phyloP scores from a whole-genome alignment of 257 asterid species.

The Pogostemon cablin region DNA sequence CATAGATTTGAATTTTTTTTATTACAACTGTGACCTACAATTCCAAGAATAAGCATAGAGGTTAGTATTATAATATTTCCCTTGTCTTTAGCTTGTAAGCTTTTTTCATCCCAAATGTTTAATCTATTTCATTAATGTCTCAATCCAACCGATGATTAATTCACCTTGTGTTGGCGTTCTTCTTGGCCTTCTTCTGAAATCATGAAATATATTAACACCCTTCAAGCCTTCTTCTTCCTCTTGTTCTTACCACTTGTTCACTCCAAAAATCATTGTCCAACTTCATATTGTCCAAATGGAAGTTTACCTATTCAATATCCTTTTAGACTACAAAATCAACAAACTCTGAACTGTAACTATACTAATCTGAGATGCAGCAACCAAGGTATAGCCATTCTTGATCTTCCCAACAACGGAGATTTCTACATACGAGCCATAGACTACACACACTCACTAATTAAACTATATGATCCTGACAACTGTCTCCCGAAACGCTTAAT shows the following conservation, averaged over 20 bases:
- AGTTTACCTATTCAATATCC: conserved; percentile 35
- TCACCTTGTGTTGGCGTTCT: neutral
- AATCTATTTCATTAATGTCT: neutral
- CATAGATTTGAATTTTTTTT: neutral
- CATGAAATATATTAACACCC: neutral
- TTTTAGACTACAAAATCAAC: conserved; percentile 31
- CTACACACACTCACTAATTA: conserved; percentile 12
- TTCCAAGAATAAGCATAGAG: conserved; percentile 19
- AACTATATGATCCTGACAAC: conserved; percentile 37
- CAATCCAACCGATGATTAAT: conserved; percentile 14
- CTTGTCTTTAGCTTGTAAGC: neutral
- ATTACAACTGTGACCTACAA: conserved; percentile 17
- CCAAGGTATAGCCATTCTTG: conserved; percentile 28
- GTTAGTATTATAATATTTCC: neutral
- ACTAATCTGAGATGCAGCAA: conserved; percentile 36
- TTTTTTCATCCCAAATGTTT: conserved; percentile 10
- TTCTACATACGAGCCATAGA: conserved; percentile 30
- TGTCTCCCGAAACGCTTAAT: conserved; percentile 37
- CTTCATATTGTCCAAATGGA: conserved; percentile 32
- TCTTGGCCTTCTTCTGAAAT: neutral
- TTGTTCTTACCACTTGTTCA: conserved; percentile 12
- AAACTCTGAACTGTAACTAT: conserved; percentile 33
- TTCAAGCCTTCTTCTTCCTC: conserved; percentile 11
- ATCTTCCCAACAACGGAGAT: conserved; percentile 32
- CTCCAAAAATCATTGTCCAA: conserved; percentile 34